A percentile compares a stretch with the other conserved stretches of the same genome.
Conservation (phyloP, 345 rosid species). For the Pseudoturritis turrita region DNA sequence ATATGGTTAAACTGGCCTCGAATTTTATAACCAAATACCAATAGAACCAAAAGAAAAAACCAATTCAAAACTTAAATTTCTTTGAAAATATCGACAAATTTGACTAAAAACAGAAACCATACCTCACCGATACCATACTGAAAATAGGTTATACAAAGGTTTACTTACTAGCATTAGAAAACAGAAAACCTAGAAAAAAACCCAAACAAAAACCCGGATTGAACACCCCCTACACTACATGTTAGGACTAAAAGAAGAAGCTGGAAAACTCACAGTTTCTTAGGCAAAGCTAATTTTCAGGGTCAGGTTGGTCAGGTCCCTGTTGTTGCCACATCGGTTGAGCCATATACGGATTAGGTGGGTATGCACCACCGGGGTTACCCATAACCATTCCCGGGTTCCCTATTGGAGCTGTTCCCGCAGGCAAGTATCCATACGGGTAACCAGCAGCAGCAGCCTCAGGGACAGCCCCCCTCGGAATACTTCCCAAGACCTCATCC, state of each 20-base stretch:
- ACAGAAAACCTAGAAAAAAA: neutral
- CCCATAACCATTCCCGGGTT: slow-evolving; percentile 85
- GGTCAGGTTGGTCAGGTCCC: slow-evolving; percentile 68
- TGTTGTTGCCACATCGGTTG: slow-evolving; percentile 77
- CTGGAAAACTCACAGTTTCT: slow-evolving; percentile 18
- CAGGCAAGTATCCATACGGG: slow-evolving; percentile 69
- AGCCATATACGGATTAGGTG: slow-evolving; percentile 65
- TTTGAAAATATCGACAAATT: neutral
- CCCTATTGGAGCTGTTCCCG: slow-evolving; percentile 60
- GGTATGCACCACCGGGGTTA: slow-evolving; percentile 64
- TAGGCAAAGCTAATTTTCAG: slow-evolving; percentile 32
- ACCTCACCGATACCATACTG: too few species aligned
- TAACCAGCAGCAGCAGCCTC: slow-evolving; percentile 62
- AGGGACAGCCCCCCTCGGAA: slow-evolving; percentile 25
- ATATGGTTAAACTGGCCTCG: too few species aligned
- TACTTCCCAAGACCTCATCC: slow-evolving; percentile 62
- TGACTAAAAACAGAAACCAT: neutral
- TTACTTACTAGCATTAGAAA: neutral
- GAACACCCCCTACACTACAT: neutral
- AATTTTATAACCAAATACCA: neutral
- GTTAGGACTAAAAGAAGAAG: slow-evolving; percentile 6
- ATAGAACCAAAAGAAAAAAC: neutral
- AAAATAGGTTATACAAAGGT: neutral
- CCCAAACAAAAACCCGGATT: neutral
- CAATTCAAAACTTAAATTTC: neutral